Evolutionary conservation across 768 basidiomycete species (phyloP).

Genomic region (Psilocybe sp.): DNA sequence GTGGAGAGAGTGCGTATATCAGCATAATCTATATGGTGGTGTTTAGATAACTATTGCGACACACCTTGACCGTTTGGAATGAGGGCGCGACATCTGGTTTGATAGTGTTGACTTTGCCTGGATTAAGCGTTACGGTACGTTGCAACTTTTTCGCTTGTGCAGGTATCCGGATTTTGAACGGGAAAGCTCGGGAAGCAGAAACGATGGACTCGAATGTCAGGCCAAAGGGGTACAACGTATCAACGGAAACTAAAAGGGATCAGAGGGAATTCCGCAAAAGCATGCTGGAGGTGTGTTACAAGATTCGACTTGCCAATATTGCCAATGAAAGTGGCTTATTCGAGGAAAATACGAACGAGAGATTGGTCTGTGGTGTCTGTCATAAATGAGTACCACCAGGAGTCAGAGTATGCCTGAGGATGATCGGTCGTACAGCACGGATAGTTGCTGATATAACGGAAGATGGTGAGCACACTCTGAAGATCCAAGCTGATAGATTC

Average conservation of each 20-base stretch:
- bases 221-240: constrained; percentile 39
- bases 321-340: constrained; percentile 34
- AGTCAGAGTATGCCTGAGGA: constrained; percentile 37
- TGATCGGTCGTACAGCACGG: constrained; percentile 44
- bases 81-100: constrained; percentile 24
- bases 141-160: constrained; percentile 32
- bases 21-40: no score
- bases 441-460: constrained; percentile 28
- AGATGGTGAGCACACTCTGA: not conserved
- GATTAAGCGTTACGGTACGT: constrained; percentile 33
- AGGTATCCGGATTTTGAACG: constrained; percentile 36
- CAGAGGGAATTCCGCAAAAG: not conserved
- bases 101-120: constrained; percentile 15
- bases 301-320: constrained; percentile 27
- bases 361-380: constrained; percentile 24
- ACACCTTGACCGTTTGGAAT: constrained; percentile 30
- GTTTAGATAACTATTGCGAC: no score
- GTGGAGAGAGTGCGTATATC: constrained; percentile 4
- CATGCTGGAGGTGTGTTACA: constrained; percentile 24
- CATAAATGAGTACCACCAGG: constrained; percentile 40
- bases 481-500: no score
- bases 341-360: constrained; percentile 35
- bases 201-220: constrained; percentile 33
- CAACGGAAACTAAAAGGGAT: constrained; percentile 25
- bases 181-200: constrained; percentile 27